Percentiles rank a stretch among this genome's conserved stretches.
These are phyloP conservation scores for Nigrograna mackinnonii DNA, from an alignment of 2,329 filamentous ascomycete species.

Conservation along the genomic window DNA sequence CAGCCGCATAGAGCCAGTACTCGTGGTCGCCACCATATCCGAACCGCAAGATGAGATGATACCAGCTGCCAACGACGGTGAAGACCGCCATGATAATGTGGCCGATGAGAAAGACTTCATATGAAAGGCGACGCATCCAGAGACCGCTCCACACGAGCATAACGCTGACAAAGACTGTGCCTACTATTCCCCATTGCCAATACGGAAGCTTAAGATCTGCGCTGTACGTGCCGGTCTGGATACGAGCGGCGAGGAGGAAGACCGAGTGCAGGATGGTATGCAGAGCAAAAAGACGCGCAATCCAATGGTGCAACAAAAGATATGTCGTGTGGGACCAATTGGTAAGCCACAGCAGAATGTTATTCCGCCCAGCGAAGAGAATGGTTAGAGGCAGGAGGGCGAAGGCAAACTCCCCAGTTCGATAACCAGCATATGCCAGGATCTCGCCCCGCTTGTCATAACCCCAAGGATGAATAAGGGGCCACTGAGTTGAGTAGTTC, in stretches of 20 bases:
- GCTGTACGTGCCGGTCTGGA: slow-evolving; percentile 24
- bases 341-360: slow-evolving; percentile 52
- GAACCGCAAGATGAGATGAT: background rate
- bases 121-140: slow-evolving; percentile 1
- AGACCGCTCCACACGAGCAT: slow-evolving; percentile 2
- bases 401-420: slow-evolving; percentile 47
- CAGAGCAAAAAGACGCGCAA: slow-evolving; percentile 45
- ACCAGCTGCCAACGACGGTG: slow-evolving; percentile 45
- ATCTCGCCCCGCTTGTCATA: slow-evolving; percentile 26
- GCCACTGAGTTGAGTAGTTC: background rate
- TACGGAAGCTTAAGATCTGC: slow-evolving; percentile 9
- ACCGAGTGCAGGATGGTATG: slow-evolving; percentile 53
- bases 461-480: slow-evolving; percentile 16
- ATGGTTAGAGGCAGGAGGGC: slow-evolving; percentile 48
- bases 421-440: slow-evolving; percentile 40
- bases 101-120: slow-evolving; percentile 43
- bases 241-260: slow-evolving; percentile 41
- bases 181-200: slow-evolving; percentile 5
- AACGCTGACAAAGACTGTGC: background rate
- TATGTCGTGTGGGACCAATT: slow-evolving; percentile 56
- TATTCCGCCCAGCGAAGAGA: slow-evolving; percentile 53
- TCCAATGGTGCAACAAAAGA: slow-evolving; percentile 49
- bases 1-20: background rate
- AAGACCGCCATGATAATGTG: slow-evolving; percentile 49
- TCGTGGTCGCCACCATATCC: background rate